Conservation (phyloP, 2,329 filamentous ascomycete species). For the Boeremia exigua region DNA sequence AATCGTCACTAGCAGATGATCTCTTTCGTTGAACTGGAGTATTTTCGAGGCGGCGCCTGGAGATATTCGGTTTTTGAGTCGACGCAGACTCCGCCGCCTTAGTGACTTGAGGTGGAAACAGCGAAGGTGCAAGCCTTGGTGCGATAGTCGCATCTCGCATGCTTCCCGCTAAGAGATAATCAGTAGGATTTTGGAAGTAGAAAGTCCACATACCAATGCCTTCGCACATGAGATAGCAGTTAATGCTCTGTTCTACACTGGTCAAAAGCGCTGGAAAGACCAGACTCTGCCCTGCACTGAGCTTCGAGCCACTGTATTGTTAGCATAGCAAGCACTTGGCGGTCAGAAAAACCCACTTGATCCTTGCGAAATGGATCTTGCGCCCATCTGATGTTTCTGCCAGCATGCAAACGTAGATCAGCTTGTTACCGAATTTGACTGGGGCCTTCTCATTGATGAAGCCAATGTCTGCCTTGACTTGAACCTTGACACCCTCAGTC, state of each 20-base stretch:
- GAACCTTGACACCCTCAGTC: conserved; percentile 59
- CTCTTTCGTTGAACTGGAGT: conserved; percentile 9
- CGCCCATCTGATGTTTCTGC: conserved; percentile 73
- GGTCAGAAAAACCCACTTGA: conserved; percentile 51
- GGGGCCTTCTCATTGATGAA: conserved; percentile 71
- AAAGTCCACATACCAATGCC: conserved; percentile 67
- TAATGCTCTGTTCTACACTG: conserved; percentile 63
- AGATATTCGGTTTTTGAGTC: conserved; percentile 35
- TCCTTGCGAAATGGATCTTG: conserved; percentile 71
- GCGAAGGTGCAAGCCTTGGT: conserved; percentile 54
- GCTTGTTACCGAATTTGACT: conserved; percentile 67
- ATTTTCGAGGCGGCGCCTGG: conserved; percentile 35
- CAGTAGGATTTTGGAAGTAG: not conserved
- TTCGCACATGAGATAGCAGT: conserved; percentile 80
- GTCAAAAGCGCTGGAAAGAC: conserved; percentile 64
- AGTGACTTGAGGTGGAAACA: conserved; percentile 49
- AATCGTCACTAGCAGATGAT: conserved; percentile 52
- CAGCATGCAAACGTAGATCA: conserved; percentile 75
- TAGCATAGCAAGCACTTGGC: conserved; percentile 2
- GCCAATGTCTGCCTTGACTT: conserved; percentile 70
- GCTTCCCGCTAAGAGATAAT: conserved; percentile 59
- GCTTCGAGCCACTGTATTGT: conserved; percentile 64
- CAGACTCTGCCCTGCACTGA: conserved; percentile 68
- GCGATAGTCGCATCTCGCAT: conserved; percentile 60
- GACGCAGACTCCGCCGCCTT: conserved; percentile 13